phyloP scores from a whole-genome alignment of 306 rosid species.

The Myrica gale region DNA sequence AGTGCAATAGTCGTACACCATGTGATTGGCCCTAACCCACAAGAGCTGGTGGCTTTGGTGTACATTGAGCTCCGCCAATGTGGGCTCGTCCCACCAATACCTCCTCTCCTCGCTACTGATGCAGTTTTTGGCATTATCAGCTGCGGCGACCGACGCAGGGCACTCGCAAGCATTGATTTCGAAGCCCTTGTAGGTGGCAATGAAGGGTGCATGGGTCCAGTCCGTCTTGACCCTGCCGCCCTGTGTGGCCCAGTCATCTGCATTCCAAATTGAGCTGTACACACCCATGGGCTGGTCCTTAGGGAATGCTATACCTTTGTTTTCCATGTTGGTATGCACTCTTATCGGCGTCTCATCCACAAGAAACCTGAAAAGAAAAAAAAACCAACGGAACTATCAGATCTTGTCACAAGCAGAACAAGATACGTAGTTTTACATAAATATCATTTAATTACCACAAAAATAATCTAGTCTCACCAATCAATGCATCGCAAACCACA shows the following conservation, averaged over 20 bases:
- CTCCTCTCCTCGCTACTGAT: slow-evolving; percentile 52
- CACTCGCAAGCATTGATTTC: slow-evolving; percentile 67
- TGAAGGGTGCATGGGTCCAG: slow-evolving; percentile 89
- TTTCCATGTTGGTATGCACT: slow-evolving; percentile 76
- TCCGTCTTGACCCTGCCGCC: slow-evolving; percentile 94
- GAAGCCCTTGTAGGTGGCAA: slow-evolving; percentile 67
- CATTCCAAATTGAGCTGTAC: slow-evolving; percentile 93
- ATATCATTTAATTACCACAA: too few species aligned
- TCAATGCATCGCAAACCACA: too few species aligned
- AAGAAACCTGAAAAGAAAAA: slow-evolving; percentile 45
- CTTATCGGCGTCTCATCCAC: slow-evolving; percentile 86
- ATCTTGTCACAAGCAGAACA: too few species aligned
- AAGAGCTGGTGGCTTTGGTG: slow-evolving; percentile 91
- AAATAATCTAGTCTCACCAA: too few species aligned
- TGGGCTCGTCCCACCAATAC: slow-evolving; percentile 92
- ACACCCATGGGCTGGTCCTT: slow-evolving; percentile 93
- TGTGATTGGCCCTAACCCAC: slow-evolving; percentile 87
- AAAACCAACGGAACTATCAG: background rate
- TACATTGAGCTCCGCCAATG: slow-evolving; percentile 50
- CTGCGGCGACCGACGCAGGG: slow-evolving; percentile 29
- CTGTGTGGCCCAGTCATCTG: slow-evolving; percentile 99
- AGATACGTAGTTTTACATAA: too few species aligned
- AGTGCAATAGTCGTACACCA: slow-evolving; percentile 86
- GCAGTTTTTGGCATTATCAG: slow-evolving; percentile 48
- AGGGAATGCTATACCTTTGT: slow-evolving; percentile 73